Evolutionary conservation across 805 yeast genomes (phyloP).

Genomic region (Candida railenensis): DNA sequence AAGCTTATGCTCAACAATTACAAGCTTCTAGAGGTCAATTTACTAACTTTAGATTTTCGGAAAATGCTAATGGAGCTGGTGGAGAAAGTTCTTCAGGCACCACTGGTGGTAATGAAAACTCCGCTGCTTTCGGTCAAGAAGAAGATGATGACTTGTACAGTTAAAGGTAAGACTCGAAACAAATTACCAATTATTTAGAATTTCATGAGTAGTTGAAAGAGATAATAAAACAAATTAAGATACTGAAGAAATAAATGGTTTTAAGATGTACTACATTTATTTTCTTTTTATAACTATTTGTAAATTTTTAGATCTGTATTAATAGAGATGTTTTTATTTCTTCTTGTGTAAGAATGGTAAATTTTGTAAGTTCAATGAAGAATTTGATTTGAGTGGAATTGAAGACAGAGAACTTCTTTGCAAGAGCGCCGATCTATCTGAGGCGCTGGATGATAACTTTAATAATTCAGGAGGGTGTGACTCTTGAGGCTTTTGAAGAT

Average conservation of each 20-base stretch:
- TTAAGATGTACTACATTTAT: neutral
- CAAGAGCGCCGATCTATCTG: slow-evolving; percentile 26
- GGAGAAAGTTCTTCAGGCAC: slow-evolving; percentile 21
- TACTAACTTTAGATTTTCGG: slow-evolving; percentile 83
- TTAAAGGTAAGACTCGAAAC: no score
- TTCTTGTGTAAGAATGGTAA: slow-evolving; percentile 33
- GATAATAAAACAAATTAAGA: neutral
- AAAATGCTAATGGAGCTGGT: slow-evolving; percentile 25
- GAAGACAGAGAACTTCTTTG: neutral
- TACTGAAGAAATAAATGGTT: neutral
- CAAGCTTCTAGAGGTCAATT: slow-evolving; percentile 95
- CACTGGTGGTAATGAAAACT: slow-evolving; percentile 23
- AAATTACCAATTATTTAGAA: neutral
- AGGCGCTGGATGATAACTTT: slow-evolving; percentile 30
- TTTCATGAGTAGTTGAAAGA: neutral
- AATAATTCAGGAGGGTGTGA: slow-evolving; percentile 2
- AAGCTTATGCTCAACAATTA: slow-evolving; percentile 95
- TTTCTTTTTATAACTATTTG: no score
- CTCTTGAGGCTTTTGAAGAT: neutral
- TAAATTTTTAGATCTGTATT: neutral
- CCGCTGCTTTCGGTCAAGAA: slow-evolving; percentile 29
- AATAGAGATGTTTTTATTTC: slow-evolving; percentile 12
- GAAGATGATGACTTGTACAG: slow-evolving; percentile 19
- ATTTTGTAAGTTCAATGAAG: slow-evolving; percentile 26
- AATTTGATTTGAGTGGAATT: slow-evolving; percentile 15